Conservation (phyloP, 768 basidiomycete genomes). For the Sarcodon aspratus region DNA sequence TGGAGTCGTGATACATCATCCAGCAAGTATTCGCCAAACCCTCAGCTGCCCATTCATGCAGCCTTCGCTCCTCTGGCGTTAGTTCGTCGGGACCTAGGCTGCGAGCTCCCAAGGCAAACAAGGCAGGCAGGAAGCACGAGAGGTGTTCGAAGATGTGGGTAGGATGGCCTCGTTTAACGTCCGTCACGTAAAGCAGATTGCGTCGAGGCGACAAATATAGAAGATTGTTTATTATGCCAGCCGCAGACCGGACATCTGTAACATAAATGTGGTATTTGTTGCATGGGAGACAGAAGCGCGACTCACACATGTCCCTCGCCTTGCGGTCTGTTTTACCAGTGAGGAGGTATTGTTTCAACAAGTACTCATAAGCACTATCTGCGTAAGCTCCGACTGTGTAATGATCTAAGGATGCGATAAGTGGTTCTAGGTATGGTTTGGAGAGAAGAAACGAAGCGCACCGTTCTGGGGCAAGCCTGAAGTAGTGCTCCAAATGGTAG, state of each 20-base stretch:
- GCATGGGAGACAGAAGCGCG: background rate
- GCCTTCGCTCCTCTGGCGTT: slow-evolving; percentile 34
- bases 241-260: slow-evolving; percentile 49
- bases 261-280: background rate
- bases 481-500: slow-evolving; percentile 10
- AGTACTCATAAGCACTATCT: slow-evolving; percentile 73
- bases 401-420: slow-evolving; percentile 16
- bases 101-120: slow-evolving; percentile 62
- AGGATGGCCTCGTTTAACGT: slow-evolving; percentile 18
- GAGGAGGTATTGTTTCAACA: slow-evolving; percentile 65
- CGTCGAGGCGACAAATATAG: slow-evolving; percentile 58
- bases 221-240: slow-evolving; percentile 48
- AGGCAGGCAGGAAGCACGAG: slow-evolving; percentile 70
- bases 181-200: slow-evolving; percentile 64
- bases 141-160: slow-evolving; percentile 63
- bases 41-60: slow-evolving; percentile 68
- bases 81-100: slow-evolving; percentile 28
- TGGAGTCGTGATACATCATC: slow-evolving; percentile 60
- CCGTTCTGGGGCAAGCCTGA: slow-evolving; percentile 9
- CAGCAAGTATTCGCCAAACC: slow-evolving; percentile 69
- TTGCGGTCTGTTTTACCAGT: slow-evolving; percentile 51
- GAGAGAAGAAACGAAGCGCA: background rate
- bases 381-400: slow-evolving; percentile 55
- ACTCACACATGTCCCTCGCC: slow-evolving; percentile 58
- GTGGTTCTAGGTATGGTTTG: background rate